phyloP scores from a whole-genome alignment of 2,329 filamentous ascomycete genomes.

The Stachybotrys chartarum region DNA sequence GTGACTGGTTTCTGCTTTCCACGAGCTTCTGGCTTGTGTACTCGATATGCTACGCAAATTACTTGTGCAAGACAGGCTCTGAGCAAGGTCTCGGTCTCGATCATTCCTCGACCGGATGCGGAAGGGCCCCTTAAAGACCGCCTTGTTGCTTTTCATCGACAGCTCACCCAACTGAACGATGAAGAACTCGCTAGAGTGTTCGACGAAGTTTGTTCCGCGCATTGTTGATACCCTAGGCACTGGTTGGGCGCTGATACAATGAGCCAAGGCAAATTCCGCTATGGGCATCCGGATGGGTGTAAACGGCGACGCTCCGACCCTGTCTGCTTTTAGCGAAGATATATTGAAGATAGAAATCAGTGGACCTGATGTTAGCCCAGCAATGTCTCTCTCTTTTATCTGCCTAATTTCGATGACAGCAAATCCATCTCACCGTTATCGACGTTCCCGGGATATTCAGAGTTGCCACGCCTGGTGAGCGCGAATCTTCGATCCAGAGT shows the following conservation, averaged over 20 bases:
- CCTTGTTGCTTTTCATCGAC: not conserved
- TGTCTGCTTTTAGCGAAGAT: not conserved
- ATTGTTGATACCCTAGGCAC: not conserved
- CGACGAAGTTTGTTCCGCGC: not conserved
- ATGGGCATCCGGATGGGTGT: not conserved
- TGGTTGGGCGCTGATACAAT: not conserved
- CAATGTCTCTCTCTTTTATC: not conserved
- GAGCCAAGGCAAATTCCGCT: not conserved
- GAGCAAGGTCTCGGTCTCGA: not conserved
- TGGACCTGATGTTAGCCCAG: not conserved
- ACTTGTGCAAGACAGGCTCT: not conserved
- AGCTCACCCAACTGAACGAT: not conserved
- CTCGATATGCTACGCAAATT: not conserved
- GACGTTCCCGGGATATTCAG: not conserved
- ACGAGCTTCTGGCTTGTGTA: not conserved
- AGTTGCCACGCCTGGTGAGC: not conserved
- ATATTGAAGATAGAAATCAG: not conserved
- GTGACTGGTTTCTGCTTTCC: constrained; percentile 14
- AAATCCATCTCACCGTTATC: not conserved
- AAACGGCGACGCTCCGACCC: not conserved
- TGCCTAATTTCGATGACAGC: not conserved
- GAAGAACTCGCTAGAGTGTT: not conserved
- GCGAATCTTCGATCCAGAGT: not conserved
- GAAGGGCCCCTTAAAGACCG: not conserved
- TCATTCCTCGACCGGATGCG: not conserved